Percentiles rank a stretch among this genome's conserved stretches.
Evolutionary conservation across 257 asterid species (phyloP).

Genomic region (Jacaranda mimosifolia): DNA sequence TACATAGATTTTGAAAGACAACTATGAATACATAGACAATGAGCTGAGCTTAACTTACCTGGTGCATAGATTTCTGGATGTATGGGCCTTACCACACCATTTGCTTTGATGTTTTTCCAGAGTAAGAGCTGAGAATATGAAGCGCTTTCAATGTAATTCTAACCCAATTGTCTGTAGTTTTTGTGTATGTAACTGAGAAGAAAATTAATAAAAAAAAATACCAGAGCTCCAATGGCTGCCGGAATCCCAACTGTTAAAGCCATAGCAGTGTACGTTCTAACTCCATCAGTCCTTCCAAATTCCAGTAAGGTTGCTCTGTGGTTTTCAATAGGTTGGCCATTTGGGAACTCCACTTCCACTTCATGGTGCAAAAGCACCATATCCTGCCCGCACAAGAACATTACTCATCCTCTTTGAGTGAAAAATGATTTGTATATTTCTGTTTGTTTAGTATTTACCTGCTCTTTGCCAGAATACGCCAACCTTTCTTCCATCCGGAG

Average conservation of each 20-base stretch:
- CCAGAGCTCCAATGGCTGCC: conserved; percentile 96
- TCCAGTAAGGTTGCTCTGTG: conserved; percentile 82
- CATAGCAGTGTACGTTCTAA: conserved; percentile 75
- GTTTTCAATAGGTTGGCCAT: conserved; percentile 62
- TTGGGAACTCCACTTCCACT: conserved; percentile 78
- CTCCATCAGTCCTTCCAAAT: conserved; percentile 68
- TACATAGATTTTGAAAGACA: not conserved
- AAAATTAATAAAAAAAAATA: conserved; percentile 42
- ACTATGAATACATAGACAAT: not conserved
- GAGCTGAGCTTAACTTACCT: conserved; percentile 50
- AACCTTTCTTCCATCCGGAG: conserved; percentile 83
- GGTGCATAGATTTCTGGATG: conserved; percentile 83
- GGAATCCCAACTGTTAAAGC: conserved; percentile 96
- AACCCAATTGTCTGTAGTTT: not conserved
- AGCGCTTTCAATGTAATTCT: not conserved
- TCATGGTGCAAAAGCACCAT: conserved; percentile 96
- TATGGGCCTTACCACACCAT: conserved; percentile 82
- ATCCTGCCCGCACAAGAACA: conserved; percentile 55
- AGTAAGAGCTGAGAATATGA: conserved; percentile 69
- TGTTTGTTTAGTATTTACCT: conserved; percentile 48
- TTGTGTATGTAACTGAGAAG: not conserved
- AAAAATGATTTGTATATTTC: no score
- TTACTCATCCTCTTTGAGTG: not conserved
- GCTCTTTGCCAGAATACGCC: conserved; percentile 70
- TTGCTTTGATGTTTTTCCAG: conserved; percentile 59